Conservation (phyloP, 257 asterid species). For the Forsythia viridissima region DNA sequence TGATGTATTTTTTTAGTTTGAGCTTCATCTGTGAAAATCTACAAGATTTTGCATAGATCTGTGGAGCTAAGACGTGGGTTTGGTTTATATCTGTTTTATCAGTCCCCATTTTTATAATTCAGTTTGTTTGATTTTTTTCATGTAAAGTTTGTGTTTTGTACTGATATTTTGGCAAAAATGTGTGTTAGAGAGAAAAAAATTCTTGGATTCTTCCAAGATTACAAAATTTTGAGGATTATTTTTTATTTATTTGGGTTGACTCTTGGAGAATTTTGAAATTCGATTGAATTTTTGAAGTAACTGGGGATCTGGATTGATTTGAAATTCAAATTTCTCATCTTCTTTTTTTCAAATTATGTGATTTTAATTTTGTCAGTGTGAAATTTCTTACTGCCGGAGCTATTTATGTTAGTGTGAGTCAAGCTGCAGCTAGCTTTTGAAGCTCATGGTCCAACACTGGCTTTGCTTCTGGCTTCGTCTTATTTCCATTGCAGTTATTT, state of each 20-base stretch:
- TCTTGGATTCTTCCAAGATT: not conserved
- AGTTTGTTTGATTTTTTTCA: not conserved
- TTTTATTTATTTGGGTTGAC: constrained; percentile 1
- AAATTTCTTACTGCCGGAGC: constrained; percentile 2
- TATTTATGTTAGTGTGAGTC: constrained; percentile 6
- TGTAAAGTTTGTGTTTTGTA: not conserved
- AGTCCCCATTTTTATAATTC: not conserved
- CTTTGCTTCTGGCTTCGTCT: not conserved
- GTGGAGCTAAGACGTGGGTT: constrained; percentile 15
- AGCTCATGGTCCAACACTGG: constrained; percentile 20
- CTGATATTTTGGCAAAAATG: not conserved
- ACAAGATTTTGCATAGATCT: constrained; percentile 36
- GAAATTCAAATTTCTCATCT: not conserved
- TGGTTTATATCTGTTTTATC: not conserved
- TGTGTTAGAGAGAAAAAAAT: not conserved
- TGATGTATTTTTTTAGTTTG: not conserved
- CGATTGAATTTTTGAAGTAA: not conserved
- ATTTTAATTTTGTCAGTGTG: constrained; percentile 1
- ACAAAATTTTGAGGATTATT: constrained; percentile 8
- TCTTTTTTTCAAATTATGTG: not conserved
- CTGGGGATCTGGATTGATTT: not conserved
- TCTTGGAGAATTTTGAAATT: not conserved
- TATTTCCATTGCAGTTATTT: not conserved
- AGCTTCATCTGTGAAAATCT: constrained; percentile 29
- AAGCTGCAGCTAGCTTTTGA: constrained; percentile 17